Conservation (phyloP, 345 rosid genomes). For the Syzygium aromaticum region DNA sequence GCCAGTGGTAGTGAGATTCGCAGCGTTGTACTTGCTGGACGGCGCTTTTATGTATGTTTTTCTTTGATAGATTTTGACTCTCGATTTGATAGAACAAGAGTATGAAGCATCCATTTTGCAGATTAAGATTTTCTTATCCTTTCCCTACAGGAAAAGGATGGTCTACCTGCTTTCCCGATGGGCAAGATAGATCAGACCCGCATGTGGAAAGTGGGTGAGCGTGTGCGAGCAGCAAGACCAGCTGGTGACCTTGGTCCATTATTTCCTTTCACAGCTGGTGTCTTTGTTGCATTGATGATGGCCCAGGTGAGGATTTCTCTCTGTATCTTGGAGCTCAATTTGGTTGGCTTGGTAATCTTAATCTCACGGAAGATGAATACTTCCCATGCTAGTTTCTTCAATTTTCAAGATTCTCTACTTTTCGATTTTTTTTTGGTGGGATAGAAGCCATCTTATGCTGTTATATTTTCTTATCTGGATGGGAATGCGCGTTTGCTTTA, state of each 20-base stretch:
- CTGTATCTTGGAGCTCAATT: neutral
- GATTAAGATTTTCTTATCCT: neutral
- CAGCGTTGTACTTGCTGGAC: slow-evolving; percentile 89
- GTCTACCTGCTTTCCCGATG: slow-evolving; percentile 95
- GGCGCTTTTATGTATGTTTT: slow-evolving; percentile 63
- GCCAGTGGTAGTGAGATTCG: slow-evolving; percentile 77
- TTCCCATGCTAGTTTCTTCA: neutral
- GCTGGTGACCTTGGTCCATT: slow-evolving; percentile 78
- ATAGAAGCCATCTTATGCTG: neutral
- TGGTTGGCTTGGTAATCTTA: neutral
- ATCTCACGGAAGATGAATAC: neutral
- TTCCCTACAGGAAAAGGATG: slow-evolving; percentile 69
- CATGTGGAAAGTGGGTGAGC: slow-evolving; percentile 96
- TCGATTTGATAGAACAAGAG: neutral
- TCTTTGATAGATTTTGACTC: neutral
- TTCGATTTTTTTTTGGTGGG: neutral
- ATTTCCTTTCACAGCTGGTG: slow-evolving; percentile 84
- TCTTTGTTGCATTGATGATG: slow-evolving; percentile 90
- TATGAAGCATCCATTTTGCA: neutral
- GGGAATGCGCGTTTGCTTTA: neutral
- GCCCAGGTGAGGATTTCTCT: slow-evolving; percentile 60
- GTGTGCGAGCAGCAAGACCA: slow-evolving; percentile 53
- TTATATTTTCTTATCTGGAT: neutral
- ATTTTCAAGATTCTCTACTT: neutral
- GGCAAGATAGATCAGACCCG: slow-evolving; percentile 93